A percentile compares a stretch with the other conserved stretches of the same genome.
Conservation (phyloP, 768 basidiomycete genomes). For the Hemileccinum rubropunctum region DNA sequence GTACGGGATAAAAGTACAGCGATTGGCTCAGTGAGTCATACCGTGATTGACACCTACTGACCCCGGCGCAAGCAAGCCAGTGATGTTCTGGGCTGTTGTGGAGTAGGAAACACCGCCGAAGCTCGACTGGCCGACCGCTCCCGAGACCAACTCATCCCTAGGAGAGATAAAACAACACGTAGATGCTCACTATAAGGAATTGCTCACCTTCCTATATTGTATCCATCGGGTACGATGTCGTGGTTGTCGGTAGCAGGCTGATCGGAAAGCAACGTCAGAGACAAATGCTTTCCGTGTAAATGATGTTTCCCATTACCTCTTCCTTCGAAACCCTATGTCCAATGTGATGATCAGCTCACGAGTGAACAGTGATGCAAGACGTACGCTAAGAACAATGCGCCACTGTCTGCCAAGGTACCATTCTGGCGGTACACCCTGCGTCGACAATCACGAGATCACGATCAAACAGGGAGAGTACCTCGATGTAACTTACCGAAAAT, state of each 20-base stretch:
- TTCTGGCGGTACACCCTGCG: slow-evolving; percentile 53
- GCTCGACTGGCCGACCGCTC: slow-evolving; percentile 37
- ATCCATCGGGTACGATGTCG: slow-evolving; percentile 44
- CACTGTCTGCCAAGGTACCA: slow-evolving; percentile 45
- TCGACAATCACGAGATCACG: neutral
- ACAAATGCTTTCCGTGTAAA: neutral
- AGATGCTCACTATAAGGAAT: neutral
- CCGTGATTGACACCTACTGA: slow-evolving; percentile 50
- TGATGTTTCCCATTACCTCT: slow-evolving; percentile 23
- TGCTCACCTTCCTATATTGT: slow-evolving; percentile 42
- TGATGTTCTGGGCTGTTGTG: slow-evolving; percentile 44
- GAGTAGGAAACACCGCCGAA: slow-evolving; percentile 47
- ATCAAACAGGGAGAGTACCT: neutral
- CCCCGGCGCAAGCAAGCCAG: slow-evolving; percentile 54
- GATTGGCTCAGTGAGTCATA: slow-evolving; percentile 12
- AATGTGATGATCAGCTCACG: neutral
- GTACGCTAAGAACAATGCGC: slow-evolving; percentile 57
- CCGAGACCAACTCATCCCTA: slow-evolving; percentile 38
- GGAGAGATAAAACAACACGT: neutral
- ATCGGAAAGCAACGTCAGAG: neutral
- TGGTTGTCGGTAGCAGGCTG: slow-evolving; percentile 37
- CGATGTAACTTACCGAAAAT: slow-evolving; percentile 36
- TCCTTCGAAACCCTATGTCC: slow-evolving; percentile 45
- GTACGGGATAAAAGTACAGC: neutral
- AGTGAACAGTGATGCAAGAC: slow-evolving; percentile 11